Percentiles rank a stretch among this genome's conserved stretches.
phyloP scores from a whole-genome alignment of 805 yeast species.

The Tetrapisispora nanseiensis region DNA sequence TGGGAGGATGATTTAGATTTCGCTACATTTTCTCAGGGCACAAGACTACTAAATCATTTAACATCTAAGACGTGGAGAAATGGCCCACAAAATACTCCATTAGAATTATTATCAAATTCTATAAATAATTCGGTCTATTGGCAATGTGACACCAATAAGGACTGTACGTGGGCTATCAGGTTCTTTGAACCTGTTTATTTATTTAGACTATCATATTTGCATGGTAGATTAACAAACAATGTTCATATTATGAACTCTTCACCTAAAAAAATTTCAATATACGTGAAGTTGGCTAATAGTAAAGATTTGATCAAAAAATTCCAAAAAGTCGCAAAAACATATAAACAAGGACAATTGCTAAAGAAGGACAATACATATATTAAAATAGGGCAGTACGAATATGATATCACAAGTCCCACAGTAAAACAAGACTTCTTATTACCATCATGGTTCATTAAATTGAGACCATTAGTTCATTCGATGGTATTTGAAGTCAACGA shows the following conservation, averaged over 20 bases:
- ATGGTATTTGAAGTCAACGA: constrained; percentile 25
- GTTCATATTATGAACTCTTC: constrained; percentile 32
- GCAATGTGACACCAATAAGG: constrained; percentile 23
- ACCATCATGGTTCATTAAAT: constrained; percentile 26
- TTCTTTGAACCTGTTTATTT: constrained; percentile 33
- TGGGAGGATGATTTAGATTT: constrained; percentile 30
- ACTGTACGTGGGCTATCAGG: constrained; percentile 30
- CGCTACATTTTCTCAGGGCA: constrained; percentile 29
- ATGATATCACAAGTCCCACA: constrained; percentile 16
- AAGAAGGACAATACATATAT: constrained; percentile 16
- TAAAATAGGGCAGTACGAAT: constrained; percentile 23
- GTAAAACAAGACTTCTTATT: constrained; percentile 25
- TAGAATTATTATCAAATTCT: constrained; percentile 16
- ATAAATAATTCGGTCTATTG: constrained; percentile 25
- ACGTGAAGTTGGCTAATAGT: constrained; percentile 11
- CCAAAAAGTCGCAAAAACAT: constrained; percentile 9
- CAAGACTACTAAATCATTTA: constrained; percentile 30
- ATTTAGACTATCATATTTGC: constrained; percentile 29
- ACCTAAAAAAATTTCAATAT: constrained; percentile 28
- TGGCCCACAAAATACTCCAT: constrained; percentile 21
- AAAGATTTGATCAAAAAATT: constrained; percentile 4
- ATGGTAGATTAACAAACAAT: constrained; percentile 31
- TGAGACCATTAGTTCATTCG: constrained; percentile 26
- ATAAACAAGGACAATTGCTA: constrained; percentile 12
- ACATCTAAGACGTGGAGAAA: constrained; percentile 27